Conservation (phyloP, 2,329 filamentous ascomycete genomes). For the Fusarium marasasianum region DNA sequence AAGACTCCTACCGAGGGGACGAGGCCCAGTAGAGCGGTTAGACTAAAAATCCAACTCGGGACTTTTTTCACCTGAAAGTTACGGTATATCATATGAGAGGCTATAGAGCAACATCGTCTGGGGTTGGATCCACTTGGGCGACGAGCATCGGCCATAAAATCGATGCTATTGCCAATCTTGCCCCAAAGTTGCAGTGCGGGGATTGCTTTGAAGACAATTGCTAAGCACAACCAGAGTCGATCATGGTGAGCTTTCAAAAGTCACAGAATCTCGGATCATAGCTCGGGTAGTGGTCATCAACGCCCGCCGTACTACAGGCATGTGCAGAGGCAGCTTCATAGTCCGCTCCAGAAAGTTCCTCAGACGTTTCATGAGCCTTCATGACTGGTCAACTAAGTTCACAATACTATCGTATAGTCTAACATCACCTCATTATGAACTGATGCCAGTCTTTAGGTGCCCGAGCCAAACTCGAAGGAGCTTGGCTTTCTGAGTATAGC, state of each 20-base stretch:
- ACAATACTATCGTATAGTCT: not conserved
- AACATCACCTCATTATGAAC: not conserved
- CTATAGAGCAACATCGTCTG: not conserved
- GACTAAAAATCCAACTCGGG: not conserved
- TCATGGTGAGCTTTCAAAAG: not conserved
- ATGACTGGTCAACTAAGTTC: slow-evolving; percentile 20
- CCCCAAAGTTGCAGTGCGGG: not conserved
- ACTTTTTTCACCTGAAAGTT: not conserved
- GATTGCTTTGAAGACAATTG: not conserved
- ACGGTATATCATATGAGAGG: not conserved
- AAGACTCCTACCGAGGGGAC: not conserved
- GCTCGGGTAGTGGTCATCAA: not conserved
- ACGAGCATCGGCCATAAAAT: slow-evolving; percentile 1
- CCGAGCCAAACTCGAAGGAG: not conserved
- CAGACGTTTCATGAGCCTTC: not conserved
- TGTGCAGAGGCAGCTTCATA: not conserved
- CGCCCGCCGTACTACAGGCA: not conserved
- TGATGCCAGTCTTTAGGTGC: slow-evolving; percentile 13
- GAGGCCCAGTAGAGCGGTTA: not conserved
- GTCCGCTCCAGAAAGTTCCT: not conserved
- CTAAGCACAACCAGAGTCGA: not conserved
- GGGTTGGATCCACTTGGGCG: slow-evolving; percentile 5
- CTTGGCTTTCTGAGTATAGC: not conserved
- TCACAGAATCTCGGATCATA: not conserved
- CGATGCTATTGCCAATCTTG: slow-evolving; percentile 16